Evolutionary conservation across 805 yeast genomes (phyloP), one percentile per base, ranked within the genome.

Genomic region (Wickerhamiella shivajii): DNA sequence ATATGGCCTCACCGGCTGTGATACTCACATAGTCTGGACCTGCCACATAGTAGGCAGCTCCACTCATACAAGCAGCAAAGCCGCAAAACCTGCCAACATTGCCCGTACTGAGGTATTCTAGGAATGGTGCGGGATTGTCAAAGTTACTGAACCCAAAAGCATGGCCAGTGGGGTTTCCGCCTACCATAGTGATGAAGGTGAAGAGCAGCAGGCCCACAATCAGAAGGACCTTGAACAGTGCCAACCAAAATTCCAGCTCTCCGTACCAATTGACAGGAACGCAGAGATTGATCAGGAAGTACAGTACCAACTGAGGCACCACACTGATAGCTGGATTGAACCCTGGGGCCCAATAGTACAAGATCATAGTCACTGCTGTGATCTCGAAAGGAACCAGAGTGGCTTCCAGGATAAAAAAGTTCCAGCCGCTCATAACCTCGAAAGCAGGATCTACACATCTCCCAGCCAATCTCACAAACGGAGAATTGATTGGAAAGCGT

Each of bases 1-100:
- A 62, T 21, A 66, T 59, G 2, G 80, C 71, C 51, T 83, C 93
- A 29, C 92, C 83, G 3, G 93, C 92, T 21, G 80, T 71, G 78
- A 78, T 74, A 1, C 87, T 67, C 22, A 83, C 69, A 45, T 78
- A 77, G 53, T 83, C 94, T 2, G 93, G 92, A 0, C 93, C 94
- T 3, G 80, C 80, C 42, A 78, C 72, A 10, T 90, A 77, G 51
- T 76, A 81, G 18, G 77, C 61, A 6, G 93, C 93, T 39, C 70
- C 71, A 34, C 69, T 64, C 29, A 79, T 53, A 40, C 85, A 76
- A 0, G 74, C 66, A 45, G 77, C 53, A 46, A 77, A 78, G 1
- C 87, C 93, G 44, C 74, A 68, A 44, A 77, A 75, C 39, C 75
- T 57, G 16, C 87, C 90, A 31, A 68, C 45, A 22, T 52, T 48